Conservation (phyloP, 116 monocot species). For the Thalassia testudinum region DNA sequence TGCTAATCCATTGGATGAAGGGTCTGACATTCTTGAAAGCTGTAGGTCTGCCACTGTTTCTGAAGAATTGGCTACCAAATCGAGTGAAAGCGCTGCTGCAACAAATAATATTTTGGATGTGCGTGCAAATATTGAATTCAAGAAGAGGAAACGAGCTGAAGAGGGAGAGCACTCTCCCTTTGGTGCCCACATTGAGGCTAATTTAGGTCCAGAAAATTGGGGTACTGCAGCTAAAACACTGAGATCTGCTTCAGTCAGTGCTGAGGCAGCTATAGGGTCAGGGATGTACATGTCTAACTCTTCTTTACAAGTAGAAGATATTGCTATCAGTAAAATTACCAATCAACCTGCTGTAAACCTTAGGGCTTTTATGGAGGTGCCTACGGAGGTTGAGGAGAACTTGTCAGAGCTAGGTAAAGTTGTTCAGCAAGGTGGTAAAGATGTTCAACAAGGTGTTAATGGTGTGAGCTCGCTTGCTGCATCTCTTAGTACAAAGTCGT, state of each 20-base stretch:
- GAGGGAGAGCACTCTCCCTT: slow-evolving; percentile 8
- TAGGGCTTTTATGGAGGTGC: slow-evolving; percentile 11
- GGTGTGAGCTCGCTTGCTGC: neutral
- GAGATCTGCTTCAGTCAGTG: neutral
- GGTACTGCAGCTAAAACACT: neutral
- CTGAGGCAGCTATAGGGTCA: neutral
- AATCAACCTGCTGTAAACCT: slow-evolving; percentile 8
- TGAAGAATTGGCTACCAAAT: neutral
- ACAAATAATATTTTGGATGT: slow-evolving; percentile 3
- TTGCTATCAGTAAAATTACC: slow-evolving; percentile 40
- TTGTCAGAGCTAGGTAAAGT: slow-evolving; percentile 17
- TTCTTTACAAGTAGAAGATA: slow-evolving; percentile 24
- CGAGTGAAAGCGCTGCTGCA: slow-evolving; percentile 5
- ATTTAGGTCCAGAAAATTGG: neutral
- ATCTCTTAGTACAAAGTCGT: neutral
- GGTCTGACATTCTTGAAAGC: neutral
- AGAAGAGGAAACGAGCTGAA: slow-evolving; percentile 24
- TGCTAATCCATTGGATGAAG: neutral
- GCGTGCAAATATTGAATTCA: slow-evolving; percentile 18
- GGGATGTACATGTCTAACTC: neutral
- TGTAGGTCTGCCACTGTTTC: neutral
- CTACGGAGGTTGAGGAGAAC: slow-evolving; percentile 53
- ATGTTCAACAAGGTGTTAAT: neutral
- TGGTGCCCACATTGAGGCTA: slow-evolving; percentile 3
- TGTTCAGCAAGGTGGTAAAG: neutral